phyloP scores from a whole-genome alignment of 139 green algal species.

The Zygnema circumcarinatum region DNA sequence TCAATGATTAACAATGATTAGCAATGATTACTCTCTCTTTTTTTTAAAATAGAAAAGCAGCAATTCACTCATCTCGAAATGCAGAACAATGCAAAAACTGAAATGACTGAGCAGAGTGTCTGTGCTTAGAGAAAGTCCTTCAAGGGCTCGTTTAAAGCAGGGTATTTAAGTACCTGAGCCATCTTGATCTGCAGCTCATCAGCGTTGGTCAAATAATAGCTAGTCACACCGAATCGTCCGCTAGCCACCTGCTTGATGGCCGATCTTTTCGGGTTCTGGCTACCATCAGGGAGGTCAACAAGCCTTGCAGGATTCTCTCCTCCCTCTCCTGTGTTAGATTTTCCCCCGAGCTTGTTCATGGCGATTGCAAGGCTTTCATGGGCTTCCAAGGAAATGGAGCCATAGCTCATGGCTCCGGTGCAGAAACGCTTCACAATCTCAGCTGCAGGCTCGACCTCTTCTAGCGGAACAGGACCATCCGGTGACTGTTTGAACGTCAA shows the following conservation, averaged over 20 bases:
- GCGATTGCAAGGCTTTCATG: conserved; percentile 88
- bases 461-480: conserved; percentile 53
- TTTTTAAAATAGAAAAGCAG: not conserved
- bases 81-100: too few species aligned
- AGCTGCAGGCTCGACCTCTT: conserved; percentile 85
- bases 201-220: conserved; percentile 93
- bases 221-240: conserved; percentile 89
- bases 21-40: not conserved
- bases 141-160: too few species aligned
- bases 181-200: conserved; percentile 97
- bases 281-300: conserved; percentile 78
- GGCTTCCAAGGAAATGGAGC: conserved; percentile 89
- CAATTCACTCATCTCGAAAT: not conserved
- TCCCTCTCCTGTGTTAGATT: conserved; percentile 84
- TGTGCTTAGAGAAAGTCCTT: too few species aligned
- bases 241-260: conserved; percentile 90
- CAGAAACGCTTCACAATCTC: conserved; percentile 93
- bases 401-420: conserved; percentile 85
- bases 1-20: too few species aligned
- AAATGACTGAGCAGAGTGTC: too few species aligned
- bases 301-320: conserved; percentile 91
- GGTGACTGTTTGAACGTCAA: conserved; percentile 77
- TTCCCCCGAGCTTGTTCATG: conserved; percentile 94
- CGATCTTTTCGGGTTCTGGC: conserved; percentile 81
- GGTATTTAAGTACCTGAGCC: conserved; percentile 79